Base-by-base conservation (phyloP, 768 basidiomycete species). In the Piloderma croceum region DNA sequence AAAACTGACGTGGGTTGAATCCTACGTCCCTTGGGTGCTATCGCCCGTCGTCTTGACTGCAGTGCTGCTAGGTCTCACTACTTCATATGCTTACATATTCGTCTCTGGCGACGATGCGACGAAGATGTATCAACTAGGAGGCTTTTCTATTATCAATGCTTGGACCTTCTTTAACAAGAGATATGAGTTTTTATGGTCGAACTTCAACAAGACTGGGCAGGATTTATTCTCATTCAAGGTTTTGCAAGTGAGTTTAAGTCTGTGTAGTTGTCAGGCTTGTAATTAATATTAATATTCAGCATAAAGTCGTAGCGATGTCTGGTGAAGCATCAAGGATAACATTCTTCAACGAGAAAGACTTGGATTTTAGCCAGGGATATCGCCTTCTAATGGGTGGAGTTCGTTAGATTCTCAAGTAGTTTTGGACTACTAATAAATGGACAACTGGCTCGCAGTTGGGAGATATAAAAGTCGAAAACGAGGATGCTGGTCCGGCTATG, bases 351-450 rank as follows among this genome's bases (percentile, higher is more conserved):
- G 76, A 81, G 41, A 79, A 76, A 60, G 74, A 74, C 18, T 74
- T 89, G 46, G 83, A 88, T 59, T 72, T 89, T 36, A 80, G 78
- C 31, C 82, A 85, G 65, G 85, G 83, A 5, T 88, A 85, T 69
- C 83, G 79, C 52, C 74, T 84, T 52, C 71, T 89, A 45, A 83
- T 82, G 36, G 85, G 84, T 37, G 83, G 81, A 41, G 85, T 87
- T 57, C 49, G 81, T 75, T 22, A 15, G 38, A n/a, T 31, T 47
- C 31, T 17, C 50, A 89, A 85, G 85, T 7, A 77, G 87, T 38
- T 75, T 76, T 33, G 58, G 63, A 24, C 74, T 89, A 35, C 58
- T 87, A 50, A 70, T 77, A 45, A 85, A 88, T 67, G 75, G 74
- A 53, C 68, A 70, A 46, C 68, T 63, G 44, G 59, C 71, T 18